A percentile compares a stretch with the other conserved stretches of the same genome.
phyloP scores from a whole-genome alignment of 345 rosid genomes.

The sweet orange (Citrus sinensis) region DNA sequence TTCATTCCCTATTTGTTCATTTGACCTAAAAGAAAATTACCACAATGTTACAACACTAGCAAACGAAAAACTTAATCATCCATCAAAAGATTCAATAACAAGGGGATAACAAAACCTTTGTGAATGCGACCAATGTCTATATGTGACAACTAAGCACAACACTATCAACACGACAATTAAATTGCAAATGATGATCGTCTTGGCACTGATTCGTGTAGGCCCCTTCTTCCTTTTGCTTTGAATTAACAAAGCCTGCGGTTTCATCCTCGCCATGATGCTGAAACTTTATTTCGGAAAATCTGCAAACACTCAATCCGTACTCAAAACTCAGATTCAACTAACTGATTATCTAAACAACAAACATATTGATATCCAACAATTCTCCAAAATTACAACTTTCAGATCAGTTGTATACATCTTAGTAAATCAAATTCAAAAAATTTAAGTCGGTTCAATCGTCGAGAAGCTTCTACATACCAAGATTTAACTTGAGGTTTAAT shows the following conservation, averaged over 20 bases:
- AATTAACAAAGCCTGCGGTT: constrained; percentile 72
- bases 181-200: constrained; percentile 48
- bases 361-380: background rate
- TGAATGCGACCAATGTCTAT: constrained; percentile 60
- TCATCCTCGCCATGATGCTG: constrained; percentile 67
- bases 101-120: constrained; percentile 40
- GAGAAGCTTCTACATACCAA: background rate
- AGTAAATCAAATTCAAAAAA: background rate
- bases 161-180: constrained; percentile 42
- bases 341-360: background rate
- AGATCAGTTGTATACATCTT: background rate
- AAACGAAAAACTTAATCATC: constrained; percentile 7
- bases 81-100: background rate
- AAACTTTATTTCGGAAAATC: constrained; percentile 2
- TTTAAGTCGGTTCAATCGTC: background rate
- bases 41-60: background rate
- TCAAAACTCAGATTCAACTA: background rate
- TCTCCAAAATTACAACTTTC: background rate
- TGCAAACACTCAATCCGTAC: background rate
- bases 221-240: constrained; percentile 86
- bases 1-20: constrained; percentile 25
- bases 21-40: constrained; percentile 31
- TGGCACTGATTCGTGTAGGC: constrained; percentile 56
- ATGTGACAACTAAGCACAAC: constrained; percentile 48
- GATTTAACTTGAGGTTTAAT: background rate